phyloP scores from a whole-genome alignment of 768 basidiomycete genomes.

The Neoboletus brunneissimus region DNA sequence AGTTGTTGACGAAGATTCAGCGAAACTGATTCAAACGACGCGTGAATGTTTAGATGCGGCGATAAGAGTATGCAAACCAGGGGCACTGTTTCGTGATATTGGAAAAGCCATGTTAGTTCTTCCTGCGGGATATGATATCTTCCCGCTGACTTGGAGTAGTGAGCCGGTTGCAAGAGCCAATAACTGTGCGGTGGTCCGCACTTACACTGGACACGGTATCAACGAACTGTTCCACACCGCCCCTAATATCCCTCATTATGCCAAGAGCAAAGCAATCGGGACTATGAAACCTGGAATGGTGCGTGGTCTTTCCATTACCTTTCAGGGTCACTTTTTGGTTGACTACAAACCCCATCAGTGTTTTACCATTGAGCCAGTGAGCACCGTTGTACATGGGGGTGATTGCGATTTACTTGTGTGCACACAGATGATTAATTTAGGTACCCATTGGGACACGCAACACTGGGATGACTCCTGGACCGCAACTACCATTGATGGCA shows the following conservation, averaged over 20 bases:
- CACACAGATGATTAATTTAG: slow-evolving; percentile 87
- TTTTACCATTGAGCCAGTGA: slow-evolving; percentile 80
- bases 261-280: slow-evolving; percentile 89
- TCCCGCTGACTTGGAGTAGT: slow-evolving; percentile 36
- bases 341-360: slow-evolving; percentile 34
- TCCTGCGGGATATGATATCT: slow-evolving; percentile 10
- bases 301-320: slow-evolving; percentile 24
- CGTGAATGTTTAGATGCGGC: slow-evolving; percentile 84
- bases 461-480: slow-evolving; percentile 99
- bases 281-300: slow-evolving; percentile 95
- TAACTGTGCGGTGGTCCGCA: slow-evolving; percentile 87
- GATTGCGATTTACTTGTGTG: slow-evolving; percentile 2
- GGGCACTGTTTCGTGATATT: slow-evolving; percentile 82
- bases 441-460: slow-evolving; percentile 67
- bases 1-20: slow-evolving; percentile 76
- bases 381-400: slow-evolving; percentile 16
- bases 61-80: slow-evolving; percentile 92
- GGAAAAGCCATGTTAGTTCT: slow-evolving; percentile 76
- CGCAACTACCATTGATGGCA: slow-evolving; percentile 88
- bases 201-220: slow-evolving; percentile 90
- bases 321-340: background rate
- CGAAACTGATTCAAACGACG: slow-evolving; percentile 77
- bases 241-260: slow-evolving; percentile 93
- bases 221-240: slow-evolving; percentile 80
- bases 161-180: slow-evolving; percentile 83